phyloP scores from a whole-genome alignment of 1,139 yeast genomes.

The Geotrichum restrictum region DNA sequence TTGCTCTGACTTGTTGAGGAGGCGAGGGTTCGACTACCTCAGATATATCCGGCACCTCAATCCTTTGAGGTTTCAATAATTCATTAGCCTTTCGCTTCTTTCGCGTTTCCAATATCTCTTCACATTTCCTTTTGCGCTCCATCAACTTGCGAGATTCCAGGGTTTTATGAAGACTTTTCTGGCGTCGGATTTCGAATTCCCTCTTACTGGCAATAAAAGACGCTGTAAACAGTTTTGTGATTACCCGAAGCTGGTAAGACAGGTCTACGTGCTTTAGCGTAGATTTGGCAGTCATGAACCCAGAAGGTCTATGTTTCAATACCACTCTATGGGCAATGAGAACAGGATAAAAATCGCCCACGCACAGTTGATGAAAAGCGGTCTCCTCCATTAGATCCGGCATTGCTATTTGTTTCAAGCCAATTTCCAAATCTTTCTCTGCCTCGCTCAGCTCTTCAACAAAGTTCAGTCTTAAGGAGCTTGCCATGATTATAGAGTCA shows the following conservation, averaged over 20 bases:
- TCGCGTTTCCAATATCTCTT: background rate
- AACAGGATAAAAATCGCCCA: slow-evolving; percentile 6
- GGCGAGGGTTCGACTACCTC: background rate
- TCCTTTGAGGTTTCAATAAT: background rate
- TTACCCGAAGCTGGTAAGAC: background rate
- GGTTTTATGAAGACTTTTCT: background rate
- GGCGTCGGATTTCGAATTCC: background rate
- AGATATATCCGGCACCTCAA: background rate
- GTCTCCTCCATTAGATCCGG: slow-evolving; percentile 7
- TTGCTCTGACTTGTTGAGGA: background rate
- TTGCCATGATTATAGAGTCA: slow-evolving; percentile 5
- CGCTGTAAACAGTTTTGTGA: slow-evolving; percentile 3
- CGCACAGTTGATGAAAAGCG: background rate
- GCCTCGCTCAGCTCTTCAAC: slow-evolving; percentile 1
- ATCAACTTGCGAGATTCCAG: too few species aligned
- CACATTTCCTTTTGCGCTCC: background rate
- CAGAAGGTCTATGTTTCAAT: slow-evolving; percentile 9
- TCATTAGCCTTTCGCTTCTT: background rate
- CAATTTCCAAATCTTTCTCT: slow-evolving; percentile 4
- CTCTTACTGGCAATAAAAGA: background rate
- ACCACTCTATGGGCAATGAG: slow-evolving; percentile 6
- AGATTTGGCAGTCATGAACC: slow-evolving; percentile 13
- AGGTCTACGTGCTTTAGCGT: background rate
- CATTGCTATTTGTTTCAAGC: slow-evolving; percentile 2
- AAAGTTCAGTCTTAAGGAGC: slow-evolving; percentile 12